Evolutionary conservation across 345 rosid genomes (phyloP).

Genomic region (Eucalyptus pauciflora): DNA sequence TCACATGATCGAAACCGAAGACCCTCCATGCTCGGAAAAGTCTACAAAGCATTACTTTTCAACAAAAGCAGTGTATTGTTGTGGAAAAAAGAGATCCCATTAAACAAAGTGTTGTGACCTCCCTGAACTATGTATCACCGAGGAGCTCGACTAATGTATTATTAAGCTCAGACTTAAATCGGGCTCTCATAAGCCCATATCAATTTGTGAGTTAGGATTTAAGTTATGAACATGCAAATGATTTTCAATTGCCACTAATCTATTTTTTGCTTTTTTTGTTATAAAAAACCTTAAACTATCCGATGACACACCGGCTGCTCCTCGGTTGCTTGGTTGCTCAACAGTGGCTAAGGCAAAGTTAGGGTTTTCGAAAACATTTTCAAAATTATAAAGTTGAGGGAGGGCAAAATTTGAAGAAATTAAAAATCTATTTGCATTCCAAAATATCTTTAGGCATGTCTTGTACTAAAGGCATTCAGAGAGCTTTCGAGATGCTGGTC

Average conservation of each 20-base stretch:
- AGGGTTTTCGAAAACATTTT: background rate
- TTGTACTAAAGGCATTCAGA: background rate
- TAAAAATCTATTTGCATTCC: background rate
- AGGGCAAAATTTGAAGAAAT: no score
- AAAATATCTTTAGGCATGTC: background rate
- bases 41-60: background rate
- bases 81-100: no score
- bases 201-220: no score
- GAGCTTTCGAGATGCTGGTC: background rate
- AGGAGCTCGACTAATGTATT: background rate
- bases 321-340: fast-evolving
- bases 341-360: background rate
- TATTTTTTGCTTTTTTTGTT: fast-evolving
- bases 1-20: background rate
- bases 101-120: background rate
- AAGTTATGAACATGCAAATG: fast-evolving
- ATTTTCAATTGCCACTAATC: no score
- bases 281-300: background rate
- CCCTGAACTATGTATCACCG: fast-evolving
- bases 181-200: no score
- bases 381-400: fast-evolving
- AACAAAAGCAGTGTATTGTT: no score
- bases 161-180: fast-evolving
- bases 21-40: fast-evolving
- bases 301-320: fast-evolving